phyloP scores from a whole-genome alignment of 441 rosid species.

The Pelargonium fulgidum region DNA sequence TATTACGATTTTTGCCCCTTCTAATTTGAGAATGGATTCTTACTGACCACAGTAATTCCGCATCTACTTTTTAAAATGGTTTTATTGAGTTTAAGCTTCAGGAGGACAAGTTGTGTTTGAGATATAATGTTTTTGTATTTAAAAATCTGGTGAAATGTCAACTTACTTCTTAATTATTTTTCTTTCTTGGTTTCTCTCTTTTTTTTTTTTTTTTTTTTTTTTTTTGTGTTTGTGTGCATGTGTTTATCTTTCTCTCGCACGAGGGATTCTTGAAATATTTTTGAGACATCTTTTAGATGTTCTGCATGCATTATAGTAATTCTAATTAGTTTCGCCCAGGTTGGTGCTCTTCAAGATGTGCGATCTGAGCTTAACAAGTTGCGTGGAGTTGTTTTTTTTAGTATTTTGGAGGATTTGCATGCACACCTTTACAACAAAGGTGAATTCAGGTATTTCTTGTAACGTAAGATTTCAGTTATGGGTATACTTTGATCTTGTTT shows the following conservation, averaged over 20 bases:
- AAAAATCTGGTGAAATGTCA: not conserved
- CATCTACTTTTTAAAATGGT: not conserved
- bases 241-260: not conserved
- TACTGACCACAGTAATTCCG: not conserved
- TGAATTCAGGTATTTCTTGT: slow-evolving; percentile 62
- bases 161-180: not conserved
- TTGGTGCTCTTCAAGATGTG: slow-evolving; percentile 99
- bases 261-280: not conserved
- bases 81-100: not conserved
- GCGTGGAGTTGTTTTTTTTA: slow-evolving; percentile 76
- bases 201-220: too few relatives aligned
- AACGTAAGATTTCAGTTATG: slow-evolving; percentile 1
- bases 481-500: not conserved
- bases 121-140: not conserved
- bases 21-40: not conserved
- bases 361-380: slow-evolving; percentile 90
- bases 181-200: not conserved
- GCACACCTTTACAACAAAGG: slow-evolving; percentile 95
- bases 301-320: slow-evolving; percentile 10
- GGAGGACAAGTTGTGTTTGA: not conserved
- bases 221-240: not conserved
- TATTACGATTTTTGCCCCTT: not conserved
- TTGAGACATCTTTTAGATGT: slow-evolving; percentile 7
- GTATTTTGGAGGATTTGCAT: slow-evolving; percentile 92
- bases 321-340: slow-evolving; percentile 39